Percentiles rank a stretch among this genome's conserved stretches.
Conservation (phyloP, 768 basidiomycete species). For the Sutorius australiensis region DNA sequence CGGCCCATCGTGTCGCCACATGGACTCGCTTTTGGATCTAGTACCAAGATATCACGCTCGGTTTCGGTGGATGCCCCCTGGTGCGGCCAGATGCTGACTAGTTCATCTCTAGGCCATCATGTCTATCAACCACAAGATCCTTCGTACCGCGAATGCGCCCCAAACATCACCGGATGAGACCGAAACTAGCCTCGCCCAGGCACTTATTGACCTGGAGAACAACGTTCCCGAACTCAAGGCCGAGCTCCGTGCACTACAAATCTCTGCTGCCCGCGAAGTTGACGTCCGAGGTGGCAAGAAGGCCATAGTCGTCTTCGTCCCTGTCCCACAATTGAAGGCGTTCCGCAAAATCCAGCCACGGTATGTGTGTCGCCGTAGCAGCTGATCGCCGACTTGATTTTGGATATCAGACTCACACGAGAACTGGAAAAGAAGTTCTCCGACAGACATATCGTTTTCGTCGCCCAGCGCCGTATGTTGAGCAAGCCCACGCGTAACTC, state of each 20-base stretch:
- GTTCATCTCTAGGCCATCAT: constrained; percentile 38
- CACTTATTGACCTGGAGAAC: constrained; percentile 95
- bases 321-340: constrained; percentile 94
- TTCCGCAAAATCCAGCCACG: constrained; percentile 98
- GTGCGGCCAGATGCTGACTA: constrained; percentile 43
- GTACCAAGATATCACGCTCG: constrained; percentile 18
- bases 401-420: constrained; percentile 76
- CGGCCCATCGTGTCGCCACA: constrained; percentile 4
- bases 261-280: constrained; percentile 97
- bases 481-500: constrained; percentile 95
- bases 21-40: constrained; percentile 21
- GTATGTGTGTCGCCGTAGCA: constrained; percentile 36
- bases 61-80: constrained; percentile 55
- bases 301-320: constrained; percentile 98
- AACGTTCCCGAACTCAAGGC: constrained; percentile 97
- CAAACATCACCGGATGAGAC: constrained; percentile 84
- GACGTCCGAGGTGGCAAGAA: constrained; percentile 99
- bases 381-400: constrained; percentile 6
- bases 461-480: constrained; percentile 97
- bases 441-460: constrained; percentile 97
- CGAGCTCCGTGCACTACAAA: constrained; percentile 93
- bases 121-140: constrained; percentile 85
- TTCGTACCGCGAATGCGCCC: constrained; percentile 95
- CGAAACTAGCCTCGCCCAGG: constrained; percentile 90
- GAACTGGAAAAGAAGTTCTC: constrained; percentile 99